Conservation (phyloP, 2,329 filamentous ascomycete genomes). For the Colletotrichum destructivum region DNA sequence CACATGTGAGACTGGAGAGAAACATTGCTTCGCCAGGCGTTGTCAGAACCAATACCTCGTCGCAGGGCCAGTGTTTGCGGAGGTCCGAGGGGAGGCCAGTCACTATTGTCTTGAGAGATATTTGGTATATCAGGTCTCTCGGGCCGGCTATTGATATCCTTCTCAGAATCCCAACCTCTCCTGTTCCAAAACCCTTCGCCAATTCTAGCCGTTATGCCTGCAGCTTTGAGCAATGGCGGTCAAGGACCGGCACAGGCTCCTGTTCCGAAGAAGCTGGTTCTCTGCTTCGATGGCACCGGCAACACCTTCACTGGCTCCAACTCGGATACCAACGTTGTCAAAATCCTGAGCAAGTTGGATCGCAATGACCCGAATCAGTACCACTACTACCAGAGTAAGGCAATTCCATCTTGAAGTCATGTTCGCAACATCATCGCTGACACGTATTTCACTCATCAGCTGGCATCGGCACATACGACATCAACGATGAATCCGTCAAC, state of each 20-base stretch:
- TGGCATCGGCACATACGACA: constrained; percentile 66
- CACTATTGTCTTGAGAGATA: neutral
- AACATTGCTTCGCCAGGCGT: neutral
- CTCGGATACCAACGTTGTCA: constrained; percentile 69
- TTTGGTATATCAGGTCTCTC: neutral
- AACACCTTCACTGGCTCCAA: constrained; percentile 62
- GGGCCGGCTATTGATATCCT: too few relatives aligned
- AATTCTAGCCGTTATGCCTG: neutral
- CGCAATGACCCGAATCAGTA: constrained; percentile 59
- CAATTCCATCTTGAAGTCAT: too few relatives aligned
- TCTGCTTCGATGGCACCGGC: constrained; percentile 66
- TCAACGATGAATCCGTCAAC: constrained; percentile 59
- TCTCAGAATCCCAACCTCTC: neutral
- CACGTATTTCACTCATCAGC: constrained; percentile 47
- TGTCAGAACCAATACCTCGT: too few relatives aligned
- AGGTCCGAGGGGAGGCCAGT: too few relatives aligned
- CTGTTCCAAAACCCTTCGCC: neutral
- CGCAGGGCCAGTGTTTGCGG: neutral
- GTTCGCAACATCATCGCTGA: neutral
- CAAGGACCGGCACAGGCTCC: neutral
- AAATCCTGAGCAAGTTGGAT: constrained; percentile 63
- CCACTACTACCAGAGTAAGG: constrained; percentile 66
- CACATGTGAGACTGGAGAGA: neutral
- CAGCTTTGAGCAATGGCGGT: neutral
- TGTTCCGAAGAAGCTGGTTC: constrained; percentile 57